Evolutionary conservation across 1,139 yeast species (phyloP).

Genomic region (Neolecta irregularis): DNA sequence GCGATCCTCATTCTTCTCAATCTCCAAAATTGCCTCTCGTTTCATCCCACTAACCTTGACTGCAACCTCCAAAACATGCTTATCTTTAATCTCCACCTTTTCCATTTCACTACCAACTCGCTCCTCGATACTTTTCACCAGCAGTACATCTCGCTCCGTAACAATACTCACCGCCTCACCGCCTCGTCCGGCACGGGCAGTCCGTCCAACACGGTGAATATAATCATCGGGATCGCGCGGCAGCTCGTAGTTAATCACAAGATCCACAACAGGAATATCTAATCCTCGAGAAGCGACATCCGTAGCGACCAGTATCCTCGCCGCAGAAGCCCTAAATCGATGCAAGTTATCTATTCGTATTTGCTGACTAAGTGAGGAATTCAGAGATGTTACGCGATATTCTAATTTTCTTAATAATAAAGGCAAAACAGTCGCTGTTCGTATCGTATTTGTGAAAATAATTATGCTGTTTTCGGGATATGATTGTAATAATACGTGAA

Average conservation of each 20-base stretch:
- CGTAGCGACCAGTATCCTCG: conserved; percentile 79
- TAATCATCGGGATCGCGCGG: conserved; percentile 96
- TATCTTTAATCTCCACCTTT: no score
- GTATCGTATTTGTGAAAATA: conserved; percentile 80
- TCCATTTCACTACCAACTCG: conserved; percentile 68
- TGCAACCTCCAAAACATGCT: no score
- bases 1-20: no score
- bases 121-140: conserved; percentile 75
- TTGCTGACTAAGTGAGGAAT: conserved; percentile 85
- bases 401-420: conserved; percentile 60
- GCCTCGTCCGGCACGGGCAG: conserved; percentile 93
- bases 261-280: conserved; percentile 82
- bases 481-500: conserved; percentile 49
- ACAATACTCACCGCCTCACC: conserved; percentile 61
- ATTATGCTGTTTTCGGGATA: conserved; percentile 57
- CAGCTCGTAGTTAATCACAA: conserved; percentile 79
- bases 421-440: conserved; percentile 73
- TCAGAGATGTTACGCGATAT: conserved; percentile 72
- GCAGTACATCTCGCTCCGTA: conserved; percentile 67
- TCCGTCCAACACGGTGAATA: conserved; percentile 97
- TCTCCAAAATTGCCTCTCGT: no score
- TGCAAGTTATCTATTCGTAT: conserved; percentile 86
- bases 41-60: no score
- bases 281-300: conserved; percentile 96
- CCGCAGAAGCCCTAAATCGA: conserved; percentile 86